Conservation (phyloP, 805 yeast species). For the Yamadazyma akitaensis region DNA sequence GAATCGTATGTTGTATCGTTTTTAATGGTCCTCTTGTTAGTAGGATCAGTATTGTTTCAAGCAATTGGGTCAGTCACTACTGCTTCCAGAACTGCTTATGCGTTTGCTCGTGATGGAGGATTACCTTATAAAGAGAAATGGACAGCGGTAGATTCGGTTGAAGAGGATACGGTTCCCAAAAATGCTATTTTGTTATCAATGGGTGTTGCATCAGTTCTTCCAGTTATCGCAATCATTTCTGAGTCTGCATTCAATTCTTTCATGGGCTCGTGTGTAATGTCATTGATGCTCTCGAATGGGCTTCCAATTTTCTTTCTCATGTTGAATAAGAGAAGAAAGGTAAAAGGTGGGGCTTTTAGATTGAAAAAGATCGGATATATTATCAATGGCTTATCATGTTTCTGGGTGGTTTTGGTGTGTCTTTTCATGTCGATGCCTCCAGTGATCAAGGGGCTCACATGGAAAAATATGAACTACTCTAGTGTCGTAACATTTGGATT, state of each 20-base stretch:
- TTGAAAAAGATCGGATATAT: conserved; percentile 62
- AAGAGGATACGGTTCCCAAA: conserved; percentile 61
- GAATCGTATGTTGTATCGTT: conserved; percentile 67
- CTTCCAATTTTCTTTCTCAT: conserved; percentile 68
- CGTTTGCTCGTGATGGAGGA: conserved; percentile 82
- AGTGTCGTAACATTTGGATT: conserved; percentile 54
- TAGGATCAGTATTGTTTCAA: conserved; percentile 71
- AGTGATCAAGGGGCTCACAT: conserved; percentile 41
- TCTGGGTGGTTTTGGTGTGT: conserved; percentile 59
- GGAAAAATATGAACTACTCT: conserved; percentile 58
- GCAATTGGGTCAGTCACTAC: conserved; percentile 79
- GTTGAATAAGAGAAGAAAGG: conserved; percentile 55
- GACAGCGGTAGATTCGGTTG: conserved; percentile 59
- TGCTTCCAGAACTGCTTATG: conserved; percentile 77
- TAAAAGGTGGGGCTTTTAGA: conserved; percentile 67
- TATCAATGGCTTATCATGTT: conserved; percentile 53
- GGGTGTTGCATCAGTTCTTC: conserved; percentile 56
- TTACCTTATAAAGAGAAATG: conserved; percentile 63
- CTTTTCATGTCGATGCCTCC: conserved; percentile 71
- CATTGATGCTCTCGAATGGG: conserved; percentile 71
- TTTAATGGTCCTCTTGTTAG: conserved; percentile 59
- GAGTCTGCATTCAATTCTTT: conserved; percentile 78
- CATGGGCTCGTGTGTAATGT: conserved; percentile 76
- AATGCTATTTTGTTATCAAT: conserved; percentile 67
- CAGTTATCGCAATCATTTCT: conserved; percentile 64